phyloP scores from a whole-genome alignment of 2,329 filamentous ascomycete species.

The Aspergillus floridensis region DNA sequence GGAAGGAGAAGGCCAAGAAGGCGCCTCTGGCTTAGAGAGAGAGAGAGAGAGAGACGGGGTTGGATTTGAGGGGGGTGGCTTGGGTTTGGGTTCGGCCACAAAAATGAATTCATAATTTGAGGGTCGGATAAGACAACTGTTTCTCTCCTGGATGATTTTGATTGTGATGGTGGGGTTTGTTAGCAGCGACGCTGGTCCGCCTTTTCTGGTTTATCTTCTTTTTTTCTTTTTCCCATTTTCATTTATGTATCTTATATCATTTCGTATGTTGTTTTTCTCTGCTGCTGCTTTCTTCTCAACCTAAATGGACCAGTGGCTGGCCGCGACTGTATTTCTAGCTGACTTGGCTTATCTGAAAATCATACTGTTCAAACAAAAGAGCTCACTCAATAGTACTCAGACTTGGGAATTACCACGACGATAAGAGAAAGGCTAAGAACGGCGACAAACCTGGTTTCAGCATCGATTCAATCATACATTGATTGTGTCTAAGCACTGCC shows the following conservation, averaged over 20 bases:
- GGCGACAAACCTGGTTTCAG: not conserved
- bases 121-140: too few relatives aligned
- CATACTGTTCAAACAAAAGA: not conserved
- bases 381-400: not conserved
- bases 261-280: not conserved
- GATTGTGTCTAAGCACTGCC: constrained; percentile 5
- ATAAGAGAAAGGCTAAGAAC: too few relatives aligned
- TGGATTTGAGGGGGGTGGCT: too few relatives aligned
- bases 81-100: too few relatives aligned
- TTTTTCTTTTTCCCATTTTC: not conserved
- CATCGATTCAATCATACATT: not conserved
- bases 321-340: not conserved
- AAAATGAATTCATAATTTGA: too few relatives aligned
- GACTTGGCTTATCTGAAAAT: not conserved
- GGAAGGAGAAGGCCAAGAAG: too few relatives aligned
- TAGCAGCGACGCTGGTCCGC: not conserved
- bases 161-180: not conserved
- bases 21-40: too few relatives aligned
- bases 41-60: too few relatives aligned
- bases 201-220: not conserved
- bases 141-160: not conserved
- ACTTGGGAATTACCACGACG: not conserved
- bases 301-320: not conserved
- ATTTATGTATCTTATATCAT: not conserved
- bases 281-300: not conserved